Evolutionary conservation across 2,329 filamentous ascomycete genomes (phyloP).

Genomic region (Neonectria neomacrospora): DNA sequence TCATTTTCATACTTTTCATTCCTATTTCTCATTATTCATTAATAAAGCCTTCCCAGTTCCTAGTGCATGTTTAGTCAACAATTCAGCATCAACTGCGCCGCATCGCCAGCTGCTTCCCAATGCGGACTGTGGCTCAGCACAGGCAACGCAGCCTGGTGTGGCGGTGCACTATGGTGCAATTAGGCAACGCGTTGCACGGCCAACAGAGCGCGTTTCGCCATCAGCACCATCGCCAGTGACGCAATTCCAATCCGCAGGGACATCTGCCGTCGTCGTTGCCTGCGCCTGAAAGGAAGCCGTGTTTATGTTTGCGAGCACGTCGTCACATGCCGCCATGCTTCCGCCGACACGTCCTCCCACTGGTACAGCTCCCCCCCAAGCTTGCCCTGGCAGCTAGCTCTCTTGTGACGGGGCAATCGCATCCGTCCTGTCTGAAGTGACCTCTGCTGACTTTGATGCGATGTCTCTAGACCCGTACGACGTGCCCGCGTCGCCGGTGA

Average conservation of each 20-base stretch:
- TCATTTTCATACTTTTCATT: background rate
- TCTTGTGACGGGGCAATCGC: slow-evolving; percentile 2
- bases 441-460: slow-evolving; percentile 8
- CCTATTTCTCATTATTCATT: background rate
- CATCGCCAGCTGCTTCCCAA: background rate
- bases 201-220: slow-evolving; percentile 24
- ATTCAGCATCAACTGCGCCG: background rate
- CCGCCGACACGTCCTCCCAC: slow-evolving; percentile 2
- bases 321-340: slow-evolving; percentile 11
- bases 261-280: slow-evolving; percentile 4
- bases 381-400: background rate
- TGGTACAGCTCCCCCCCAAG: slow-evolving; percentile 14
- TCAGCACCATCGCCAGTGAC: slow-evolving; percentile 16
- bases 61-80: background rate
- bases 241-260: slow-evolving; percentile 19
- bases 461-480: slow-evolving; percentile 41
- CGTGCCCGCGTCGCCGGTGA: slow-evolving; percentile 36
- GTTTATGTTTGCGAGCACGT: background rate
- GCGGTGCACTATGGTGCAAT: slow-evolving; percentile 27
- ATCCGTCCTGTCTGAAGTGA: background rate
- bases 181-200: slow-evolving; percentile 24
- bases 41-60: too few species aligned
- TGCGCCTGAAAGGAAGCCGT: background rate
- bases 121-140: slow-evolving; percentile 4
- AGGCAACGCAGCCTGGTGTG: slow-evolving; percentile 12